Evolutionary conservation across 75 land plant species (phyloP), one percentile per base, ranked within the genome.

Genomic region (Pseudotsuga menziesii): DNA sequence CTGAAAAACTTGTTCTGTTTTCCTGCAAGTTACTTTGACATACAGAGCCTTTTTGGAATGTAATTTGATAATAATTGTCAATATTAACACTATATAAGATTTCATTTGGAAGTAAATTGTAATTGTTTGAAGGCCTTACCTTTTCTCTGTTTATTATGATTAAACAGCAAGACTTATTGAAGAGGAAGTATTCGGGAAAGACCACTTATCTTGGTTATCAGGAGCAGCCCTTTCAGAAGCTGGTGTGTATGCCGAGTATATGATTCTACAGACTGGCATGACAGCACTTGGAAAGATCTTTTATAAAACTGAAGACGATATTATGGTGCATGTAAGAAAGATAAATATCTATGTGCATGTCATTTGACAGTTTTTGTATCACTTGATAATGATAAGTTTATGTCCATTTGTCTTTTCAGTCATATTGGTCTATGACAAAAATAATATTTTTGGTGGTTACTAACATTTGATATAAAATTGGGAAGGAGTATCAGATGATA

Each of bases 141-240:
- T 48, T 9, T 48, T 48, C 54, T 11, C 54, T 48, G 54, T 29
- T 41, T 63, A 8, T 74, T 5, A 14, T 67, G 56, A 54, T 26
- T 64, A 39, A 64, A 67, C 84, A 96, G 99, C 99, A 55, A 83
- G 98, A 76, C 79, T 89, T 74, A 96, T 94, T 69, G 99, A 97
- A 83, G 99, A 97, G 80, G 88, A 91, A 80, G 89, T 97, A 58
- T 97, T 97, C 85, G 99, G 99, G n/a, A 76, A 82, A 78, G 99
- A 97, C 26, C 91, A 97, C 70, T 73, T 94, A 61, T 88, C 93
- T 58, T 94, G 97, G 98, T 81, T 94, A 57, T 92, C 99, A 74
- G 91, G 98, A 63, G 86, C 83, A 57, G 86, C 91, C 22, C 85
- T 94, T n/a, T 74, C 84, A 61, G 86, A 89, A 87, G 95, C 99